Base-by-base conservation (phyloP, 768 basidiomycete species). In the Russula emetica region DNA sequence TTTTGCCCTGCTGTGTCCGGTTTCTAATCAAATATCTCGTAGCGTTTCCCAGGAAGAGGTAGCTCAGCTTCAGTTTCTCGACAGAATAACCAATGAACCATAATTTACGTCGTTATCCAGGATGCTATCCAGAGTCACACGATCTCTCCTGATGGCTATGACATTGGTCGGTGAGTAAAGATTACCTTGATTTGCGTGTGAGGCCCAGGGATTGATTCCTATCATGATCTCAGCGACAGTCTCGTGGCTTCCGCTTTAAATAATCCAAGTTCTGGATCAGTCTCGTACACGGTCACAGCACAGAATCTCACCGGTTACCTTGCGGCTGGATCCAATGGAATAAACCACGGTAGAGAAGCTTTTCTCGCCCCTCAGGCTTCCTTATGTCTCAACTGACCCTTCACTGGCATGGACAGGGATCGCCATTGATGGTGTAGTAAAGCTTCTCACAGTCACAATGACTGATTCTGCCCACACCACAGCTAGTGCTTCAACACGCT, bases 381-480 rank as follows among this genome's bases (percentile, higher is more conserved):
- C 34, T 14, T 13, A 9, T 18, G 13, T 11, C 5, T 24, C 26
- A 53, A 10, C 18, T 64, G 51, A 51, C 45, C 44, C 55, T 42
- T 34, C 20, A 60, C n/a, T 13, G 81, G 79, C 13, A n/a, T n/a
- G n/a, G n/a, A 57, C 65, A 85, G 85, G 76, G 30, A 88, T 86
- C 58, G 79, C 85, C 4, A 79, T 79, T 42, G 85, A 86, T 69
- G 85, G 85, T 49, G 76, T 80, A 36, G 80, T 82, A 20, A 78
- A 78, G 1, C 69, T 66, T 26, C 73, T 87, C 58, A 86, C 82
- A 1, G 81, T 86, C 24, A 79, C 74, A 3, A 80, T 83, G n/a
- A n/a, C n/a, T n/a, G n/a, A n/a, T 30, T 30, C 30, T 30, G 30
- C 30, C 30, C 30, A 5, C 30, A 30, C 30, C 30, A 30, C 30